Conservation (phyloP, 352 stramenopile genomes). For the Hyphochytrium catenoides region DNA sequence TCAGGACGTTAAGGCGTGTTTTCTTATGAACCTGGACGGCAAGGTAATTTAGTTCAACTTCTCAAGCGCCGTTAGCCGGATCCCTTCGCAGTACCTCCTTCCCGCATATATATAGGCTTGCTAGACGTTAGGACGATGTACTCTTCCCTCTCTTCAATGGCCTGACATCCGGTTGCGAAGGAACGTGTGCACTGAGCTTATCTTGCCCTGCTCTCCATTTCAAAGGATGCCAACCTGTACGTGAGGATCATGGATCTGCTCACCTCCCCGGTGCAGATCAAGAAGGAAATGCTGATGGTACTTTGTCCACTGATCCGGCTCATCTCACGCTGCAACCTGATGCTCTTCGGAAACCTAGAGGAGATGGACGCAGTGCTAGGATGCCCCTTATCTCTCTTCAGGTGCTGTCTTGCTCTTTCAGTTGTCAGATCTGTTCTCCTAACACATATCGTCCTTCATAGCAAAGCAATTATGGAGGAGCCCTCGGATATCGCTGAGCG, state of each 20-base stretch:
- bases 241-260: constrained; percentile 23
- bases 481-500: constrained; percentile 13
- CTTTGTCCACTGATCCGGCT: constrained; percentile 18
- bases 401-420: constrained; percentile 13
- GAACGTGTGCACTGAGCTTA: too few relatives aligned
- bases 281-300: constrained; percentile 22
- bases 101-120: too few relatives aligned
- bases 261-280: constrained; percentile 13
- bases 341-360: constrained; percentile 8
- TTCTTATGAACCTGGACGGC: too few relatives aligned
- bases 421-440: background rate
- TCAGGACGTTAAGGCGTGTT: too few relatives aligned
- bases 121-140: too few relatives aligned
- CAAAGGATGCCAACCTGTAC: constrained; percentile 14
- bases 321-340: constrained; percentile 17
- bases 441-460: constrained; percentile 4
- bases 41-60: too few relatives aligned
- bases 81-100: too few relatives aligned
- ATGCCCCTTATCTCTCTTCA: constrained; percentile 26
- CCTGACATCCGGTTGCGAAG: too few relatives aligned
- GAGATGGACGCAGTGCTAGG: constrained; percentile 23
- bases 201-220: too few relatives aligned
- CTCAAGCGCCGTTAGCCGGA: too few relatives aligned
- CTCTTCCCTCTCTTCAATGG: too few relatives aligned
- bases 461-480: constrained; percentile 19